A percentile compares a stretch with the other conserved stretches of the same genome.
These are phyloP conservation scores for Psilocybe cyanescens DNA, from an alignment of 768 basidiomycete genomes.

Conservation along the genomic window DNA sequence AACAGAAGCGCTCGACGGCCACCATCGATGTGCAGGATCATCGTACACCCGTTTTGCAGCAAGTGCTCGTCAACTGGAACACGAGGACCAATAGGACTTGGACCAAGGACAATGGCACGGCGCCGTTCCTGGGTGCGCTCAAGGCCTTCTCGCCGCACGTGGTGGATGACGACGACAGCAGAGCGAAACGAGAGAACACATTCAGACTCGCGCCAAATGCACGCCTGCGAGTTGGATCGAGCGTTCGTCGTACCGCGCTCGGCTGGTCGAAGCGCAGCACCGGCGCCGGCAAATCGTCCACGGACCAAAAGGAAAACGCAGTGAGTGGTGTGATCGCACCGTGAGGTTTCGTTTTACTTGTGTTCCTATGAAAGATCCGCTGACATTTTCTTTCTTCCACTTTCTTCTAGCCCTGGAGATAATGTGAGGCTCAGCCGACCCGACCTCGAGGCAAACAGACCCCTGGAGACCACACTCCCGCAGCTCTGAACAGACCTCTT, in stretches of 20 bases:
- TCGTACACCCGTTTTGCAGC: slow-evolving; percentile 41
- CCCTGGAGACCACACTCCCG: slow-evolving; percentile 22
- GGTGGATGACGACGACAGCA: slow-evolving; percentile 27
- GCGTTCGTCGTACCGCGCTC: slow-evolving; percentile 55
- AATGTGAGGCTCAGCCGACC: slow-evolving; percentile 49
- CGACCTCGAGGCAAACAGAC: slow-evolving; percentile 53
- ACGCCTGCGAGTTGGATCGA: slow-evolving; percentile 58
- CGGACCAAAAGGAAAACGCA: slow-evolving; percentile 9
- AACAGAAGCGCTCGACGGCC: slow-evolving; percentile 34
- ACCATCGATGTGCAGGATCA: slow-evolving; percentile 21
- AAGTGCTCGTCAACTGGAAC: slow-evolving; percentile 46
- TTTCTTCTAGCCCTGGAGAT: slow-evolving; percentile 44
- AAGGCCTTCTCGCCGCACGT: slow-evolving; percentile 48
- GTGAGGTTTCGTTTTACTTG: slow-evolving; percentile 45
- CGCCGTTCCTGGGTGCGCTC: slow-evolving; percentile 38
- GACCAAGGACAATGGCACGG: slow-evolving; percentile 19
- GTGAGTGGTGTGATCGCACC: slow-evolving; percentile 40
- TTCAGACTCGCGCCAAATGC: slow-evolving; percentile 36
- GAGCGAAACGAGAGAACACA: slow-evolving; percentile 43
- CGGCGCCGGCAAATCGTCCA: slow-evolving; percentile 16
- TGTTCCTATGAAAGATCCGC: not conserved
- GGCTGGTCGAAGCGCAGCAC: slow-evolving; percentile 70
- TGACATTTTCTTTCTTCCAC: not conserved
- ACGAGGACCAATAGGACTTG: not conserved
- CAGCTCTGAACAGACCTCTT: not conserved